Evolutionary conservation across 208 protist species (phyloP), one percentile per base, ranked within the genome.

Genomic region (Vickermania spadyakhi): DNA sequence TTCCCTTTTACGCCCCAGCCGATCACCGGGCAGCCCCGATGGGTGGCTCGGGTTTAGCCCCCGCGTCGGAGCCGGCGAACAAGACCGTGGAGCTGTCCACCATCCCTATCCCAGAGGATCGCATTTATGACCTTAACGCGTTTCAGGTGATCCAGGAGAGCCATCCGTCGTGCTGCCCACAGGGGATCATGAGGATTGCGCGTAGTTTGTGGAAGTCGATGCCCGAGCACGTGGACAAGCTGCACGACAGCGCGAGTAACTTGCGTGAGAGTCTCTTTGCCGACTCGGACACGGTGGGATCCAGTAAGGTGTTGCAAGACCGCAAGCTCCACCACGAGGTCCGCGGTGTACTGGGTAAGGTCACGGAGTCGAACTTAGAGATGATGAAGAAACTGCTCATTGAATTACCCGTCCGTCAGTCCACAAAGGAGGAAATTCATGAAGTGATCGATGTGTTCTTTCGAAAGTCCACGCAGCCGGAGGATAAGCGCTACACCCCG

Each of bases 281-380:
- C 26, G 36, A 45, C 11, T n/a, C n/a, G n/a, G 79, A 84, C 18
- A 72, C 73, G 55, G 74, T 70, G 29, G 63, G 70, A 0, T 68
- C 81, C n/a, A 84, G 75, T 11, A 79, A 82, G 72, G 77, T 89
- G 58, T 56, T 89, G 67, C 62, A 31, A 2, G 78, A 94, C 26
- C 87, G 87, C 27, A 85, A 81, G 65, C 70, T 94, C 29, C 71
- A 86, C 57, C 84, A 94, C 70, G 82, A 94, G 73, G 87, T 94
- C 50, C 73, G 86, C 7, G 87, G 87, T 59, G 91, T 94, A 63
- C 61, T 94, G 1, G 81, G 79, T n/a, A 83, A 79, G 56, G 82
- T 94, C 4, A 88, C 82, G 7, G 66, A 71, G n/a, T 58, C 58
- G 3, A 94, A 91, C 69, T 50, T 89, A 2, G 70, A 76, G 11